Conservation (phyloP, 306 rosid genomes). For the Prunus fruticosa region DNA sequence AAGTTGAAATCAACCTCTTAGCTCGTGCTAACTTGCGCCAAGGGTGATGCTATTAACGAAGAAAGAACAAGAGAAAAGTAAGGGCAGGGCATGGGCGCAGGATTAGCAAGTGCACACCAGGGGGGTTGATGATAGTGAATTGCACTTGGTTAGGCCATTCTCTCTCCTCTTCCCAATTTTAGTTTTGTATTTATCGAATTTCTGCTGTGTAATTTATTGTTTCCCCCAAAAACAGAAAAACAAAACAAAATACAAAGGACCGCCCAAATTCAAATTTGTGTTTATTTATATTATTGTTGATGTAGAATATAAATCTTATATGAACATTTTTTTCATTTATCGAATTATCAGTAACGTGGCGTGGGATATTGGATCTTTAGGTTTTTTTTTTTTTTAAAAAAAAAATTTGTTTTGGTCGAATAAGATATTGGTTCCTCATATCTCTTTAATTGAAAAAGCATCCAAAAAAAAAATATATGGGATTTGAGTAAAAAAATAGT, state of each 20-base stretch:
- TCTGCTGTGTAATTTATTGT: neutral
- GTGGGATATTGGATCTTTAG: no score
- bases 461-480: no score
- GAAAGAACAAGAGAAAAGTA: neutral
- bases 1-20: neutral
- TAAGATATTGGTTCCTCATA: no score
- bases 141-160: neutral
- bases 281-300: no score
- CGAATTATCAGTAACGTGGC: no score
- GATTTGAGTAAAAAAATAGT: no score
- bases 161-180: neutral
- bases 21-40: neutral
- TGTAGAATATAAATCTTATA: neutral
- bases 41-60: neutral
- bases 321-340: no score
- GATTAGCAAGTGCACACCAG: neutral
- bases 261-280: neutral
- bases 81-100: neutral
- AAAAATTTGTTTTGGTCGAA: no score
- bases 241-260: neutral
- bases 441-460: no score
- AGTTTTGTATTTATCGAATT: neutral
- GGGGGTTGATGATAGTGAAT: neutral
- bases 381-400: no score
- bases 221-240: neutral